These are phyloP conservation scores for Lactarius tabidus DNA, from an alignment of 768 basidiomycete genomes.

Conservation along the genomic window DNA sequence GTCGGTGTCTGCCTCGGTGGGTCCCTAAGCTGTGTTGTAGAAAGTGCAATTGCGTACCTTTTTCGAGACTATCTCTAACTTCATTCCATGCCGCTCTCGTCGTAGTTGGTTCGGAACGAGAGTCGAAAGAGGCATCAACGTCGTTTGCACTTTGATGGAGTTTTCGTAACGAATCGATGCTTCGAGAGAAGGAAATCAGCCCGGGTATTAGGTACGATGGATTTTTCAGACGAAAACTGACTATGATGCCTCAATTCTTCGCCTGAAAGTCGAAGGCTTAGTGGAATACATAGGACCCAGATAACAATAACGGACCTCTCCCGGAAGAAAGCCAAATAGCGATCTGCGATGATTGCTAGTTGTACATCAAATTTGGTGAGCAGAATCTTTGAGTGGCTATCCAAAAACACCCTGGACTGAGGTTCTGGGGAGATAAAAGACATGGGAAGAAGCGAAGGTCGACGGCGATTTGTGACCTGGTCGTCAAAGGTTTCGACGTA, in stretches of 20 bases:
- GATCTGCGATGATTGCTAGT: not conserved
- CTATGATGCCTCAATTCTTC: not conserved
- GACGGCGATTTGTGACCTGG: not conserved
- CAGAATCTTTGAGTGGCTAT: not conserved
- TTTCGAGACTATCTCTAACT: not conserved
- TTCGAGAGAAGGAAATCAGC: not conserved
- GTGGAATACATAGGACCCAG: not conserved
- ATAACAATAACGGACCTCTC: not conserved
- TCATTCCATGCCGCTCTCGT: not conserved
- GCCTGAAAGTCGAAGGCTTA: not conserved
- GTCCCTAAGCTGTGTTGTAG: not conserved
- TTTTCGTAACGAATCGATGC: not conserved
- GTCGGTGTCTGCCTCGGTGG: not conserved
- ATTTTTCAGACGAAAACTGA: not conserved
- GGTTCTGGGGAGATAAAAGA: not conserved
- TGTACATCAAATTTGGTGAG: not conserved
- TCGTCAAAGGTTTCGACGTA: not conserved
- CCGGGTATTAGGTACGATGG: not conserved
- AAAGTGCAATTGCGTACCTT: not conserved
- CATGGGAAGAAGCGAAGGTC: not conserved
- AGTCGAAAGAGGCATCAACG: not conserved
- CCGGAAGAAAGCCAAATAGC: not conserved
- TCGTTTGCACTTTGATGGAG: not conserved
- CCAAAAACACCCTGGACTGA: not conserved
- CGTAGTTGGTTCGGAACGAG: not conserved